phyloP scores from a whole-genome alignment of 768 basidiomycete species.

The Podaxis sp. region DNA sequence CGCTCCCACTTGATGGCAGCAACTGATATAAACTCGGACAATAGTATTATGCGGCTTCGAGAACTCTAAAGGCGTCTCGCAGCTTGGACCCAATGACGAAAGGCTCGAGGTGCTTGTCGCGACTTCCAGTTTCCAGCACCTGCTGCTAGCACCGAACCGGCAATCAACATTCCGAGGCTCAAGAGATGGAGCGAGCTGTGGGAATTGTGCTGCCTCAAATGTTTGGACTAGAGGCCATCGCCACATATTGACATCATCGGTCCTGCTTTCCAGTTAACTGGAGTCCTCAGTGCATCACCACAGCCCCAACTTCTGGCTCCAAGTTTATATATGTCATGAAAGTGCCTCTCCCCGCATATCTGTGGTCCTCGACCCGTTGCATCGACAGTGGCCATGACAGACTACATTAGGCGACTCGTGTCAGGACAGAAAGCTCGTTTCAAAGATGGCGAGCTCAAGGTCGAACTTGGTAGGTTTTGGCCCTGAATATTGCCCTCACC shows the following conservation, averaged over 20 bases:
- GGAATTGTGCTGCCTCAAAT: background rate
- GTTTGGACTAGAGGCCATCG: background rate
- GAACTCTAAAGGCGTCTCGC: no score
- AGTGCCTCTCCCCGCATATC: no score
- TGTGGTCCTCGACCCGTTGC: background rate
- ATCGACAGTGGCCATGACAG: slow-evolving; percentile 38
- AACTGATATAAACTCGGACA: background rate
- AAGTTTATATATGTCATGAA: background rate
- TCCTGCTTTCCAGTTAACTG: background rate
- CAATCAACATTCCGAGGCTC: background rate
- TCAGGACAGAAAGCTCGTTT: slow-evolving; percentile 81
- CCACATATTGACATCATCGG: slow-evolving; percentile 5
- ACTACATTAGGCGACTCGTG: slow-evolving; percentile 68
- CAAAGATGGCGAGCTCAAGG: slow-evolving; percentile 57
- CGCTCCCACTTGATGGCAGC: background rate
- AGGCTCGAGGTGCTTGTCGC: no score
- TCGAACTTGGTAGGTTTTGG: slow-evolving; percentile 59
- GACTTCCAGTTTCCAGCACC: background rate
- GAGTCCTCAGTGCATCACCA: background rate
- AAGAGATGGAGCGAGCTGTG: background rate
- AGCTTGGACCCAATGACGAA: no score
- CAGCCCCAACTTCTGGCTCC: background rate
- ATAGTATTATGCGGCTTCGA: background rate
- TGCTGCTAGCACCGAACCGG: no score
- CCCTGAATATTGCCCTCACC: background rate